phyloP scores from a whole-genome alignment of 1,284 basidiomycete species.

The Blastosporella zonata region DNA sequence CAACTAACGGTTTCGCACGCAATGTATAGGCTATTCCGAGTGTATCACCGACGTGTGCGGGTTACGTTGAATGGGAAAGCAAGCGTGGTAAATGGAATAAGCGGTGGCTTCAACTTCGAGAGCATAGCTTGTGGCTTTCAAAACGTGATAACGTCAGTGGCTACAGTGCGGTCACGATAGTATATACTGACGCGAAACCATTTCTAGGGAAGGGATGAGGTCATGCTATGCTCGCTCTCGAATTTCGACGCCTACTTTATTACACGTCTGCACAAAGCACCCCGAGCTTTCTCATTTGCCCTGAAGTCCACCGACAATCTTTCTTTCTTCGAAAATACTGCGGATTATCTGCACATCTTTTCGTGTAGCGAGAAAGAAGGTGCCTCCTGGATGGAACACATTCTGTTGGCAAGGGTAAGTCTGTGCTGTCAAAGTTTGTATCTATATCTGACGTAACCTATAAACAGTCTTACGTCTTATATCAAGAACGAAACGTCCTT shows the following conservation, averaged over 20 bases:
- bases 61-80: conserved; percentile 81
- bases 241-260: conserved; percentile 84
- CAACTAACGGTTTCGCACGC: conserved; percentile 6
- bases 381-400: conserved; percentile 62
- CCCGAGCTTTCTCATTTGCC: conserved; percentile 78
- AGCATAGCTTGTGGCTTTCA: conserved; percentile 80
- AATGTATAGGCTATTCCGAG: conserved; percentile 66
- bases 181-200: conserved; percentile 2
- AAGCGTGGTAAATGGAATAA: conserved; percentile 93
- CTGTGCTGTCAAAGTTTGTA: neutral
- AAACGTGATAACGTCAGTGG: conserved; percentile 76
- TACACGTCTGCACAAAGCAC: conserved; percentile 68
- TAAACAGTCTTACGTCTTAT: conserved; percentile 69
- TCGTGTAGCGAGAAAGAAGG: conserved; percentile 72
- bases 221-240: conserved; percentile 74
- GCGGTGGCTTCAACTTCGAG: conserved; percentile 80
- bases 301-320: conserved; percentile 86
- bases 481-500: conserved; percentile 72
- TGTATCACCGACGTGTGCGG: conserved; percentile 65
- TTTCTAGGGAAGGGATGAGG: conserved; percentile 76
- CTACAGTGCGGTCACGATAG: conserved; percentile 1
- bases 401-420: conserved; percentile 74
- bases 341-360: conserved; percentile 84
- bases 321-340: conserved; percentile 78
- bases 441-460: conserved; percentile 4